phyloP scores from a whole-genome alignment of 139 green algal species.

The Penium margaritaceum region DNA sequence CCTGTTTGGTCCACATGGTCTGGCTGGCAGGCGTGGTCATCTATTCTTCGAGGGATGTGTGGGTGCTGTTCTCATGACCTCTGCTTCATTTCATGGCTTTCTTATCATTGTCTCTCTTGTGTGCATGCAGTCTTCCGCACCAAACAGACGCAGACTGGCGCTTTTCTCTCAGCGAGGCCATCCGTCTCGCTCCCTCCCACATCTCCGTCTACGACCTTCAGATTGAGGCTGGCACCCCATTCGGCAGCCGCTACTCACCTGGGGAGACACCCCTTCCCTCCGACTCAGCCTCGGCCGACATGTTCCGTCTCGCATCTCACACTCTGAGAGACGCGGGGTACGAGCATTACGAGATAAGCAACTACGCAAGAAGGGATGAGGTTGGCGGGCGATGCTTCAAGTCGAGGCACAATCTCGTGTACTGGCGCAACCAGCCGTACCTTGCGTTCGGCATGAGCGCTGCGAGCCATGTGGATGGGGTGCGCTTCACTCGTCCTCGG shows the following conservation, averaged over 20 bases:
- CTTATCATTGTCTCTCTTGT: neutral
- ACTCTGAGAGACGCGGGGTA: constrained; percentile 65
- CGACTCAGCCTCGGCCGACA: constrained; percentile 48
- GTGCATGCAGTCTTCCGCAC: constrained; percentile 62
- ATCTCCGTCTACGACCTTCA: constrained; percentile 94
- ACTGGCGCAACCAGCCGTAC: constrained; percentile 71
- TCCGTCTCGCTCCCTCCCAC: constrained; percentile 60
- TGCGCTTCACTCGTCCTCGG: constrained; percentile 65
- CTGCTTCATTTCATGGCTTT: neutral
- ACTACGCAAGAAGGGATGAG: no score
- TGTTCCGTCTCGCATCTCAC: constrained; percentile 65
- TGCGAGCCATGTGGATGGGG: constrained; percentile 64
- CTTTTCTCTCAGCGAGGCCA: constrained; percentile 53
- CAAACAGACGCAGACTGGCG: constrained; percentile 62
- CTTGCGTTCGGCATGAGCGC: constrained; percentile 84
- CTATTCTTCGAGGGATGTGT: neutral
- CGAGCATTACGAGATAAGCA: constrained; percentile 92
- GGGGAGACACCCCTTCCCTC: constrained; percentile 46
- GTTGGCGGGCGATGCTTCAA: constrained; percentile 40
- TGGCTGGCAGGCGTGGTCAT: neutral
- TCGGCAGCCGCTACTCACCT: constrained; percentile 66
- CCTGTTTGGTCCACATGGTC: no score
- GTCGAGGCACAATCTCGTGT: constrained; percentile 82
- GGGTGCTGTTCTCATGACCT: neutral
- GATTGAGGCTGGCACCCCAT: constrained; percentile 84